Evolutionary conservation across 2,329 filamentous ascomycete species (phyloP).

Genomic region (Sclerotinia glacialis): DNA sequence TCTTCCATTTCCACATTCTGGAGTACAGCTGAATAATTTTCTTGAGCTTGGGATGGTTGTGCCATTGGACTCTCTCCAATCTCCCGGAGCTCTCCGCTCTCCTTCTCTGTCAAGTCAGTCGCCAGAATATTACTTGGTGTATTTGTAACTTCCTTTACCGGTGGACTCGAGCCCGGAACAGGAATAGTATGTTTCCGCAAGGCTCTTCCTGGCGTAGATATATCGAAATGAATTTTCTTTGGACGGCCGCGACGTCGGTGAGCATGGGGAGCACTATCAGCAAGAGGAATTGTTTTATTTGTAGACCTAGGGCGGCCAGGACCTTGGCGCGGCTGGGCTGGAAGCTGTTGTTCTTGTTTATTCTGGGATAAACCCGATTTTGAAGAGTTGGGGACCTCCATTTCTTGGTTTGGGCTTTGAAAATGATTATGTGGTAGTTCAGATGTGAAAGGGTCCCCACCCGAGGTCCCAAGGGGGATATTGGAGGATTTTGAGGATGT

Average conservation of each 20-base stretch:
- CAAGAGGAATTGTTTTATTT: not conserved
- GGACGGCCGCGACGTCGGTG: conserved; percentile 1
- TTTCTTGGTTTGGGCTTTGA: not conserved
- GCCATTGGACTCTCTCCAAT: not conserved
- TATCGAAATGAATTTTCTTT: not conserved
- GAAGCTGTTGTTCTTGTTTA: not conserved
- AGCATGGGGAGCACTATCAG: not conserved
- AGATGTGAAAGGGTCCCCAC: not conserved
- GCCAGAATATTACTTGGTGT: not conserved
- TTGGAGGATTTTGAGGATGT: not conserved
- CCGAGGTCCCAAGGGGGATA: not conserved
- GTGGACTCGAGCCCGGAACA: not conserved
- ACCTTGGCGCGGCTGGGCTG: not conserved
- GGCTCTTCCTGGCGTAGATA: not conserved
- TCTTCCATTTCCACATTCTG: not conserved
- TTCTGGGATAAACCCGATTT: not conserved
- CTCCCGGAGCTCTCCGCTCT: not conserved
- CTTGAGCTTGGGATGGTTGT: not conserved
- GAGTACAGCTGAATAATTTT: not conserved
- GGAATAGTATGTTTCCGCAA: not conserved
- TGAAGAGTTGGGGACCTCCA: conserved; percentile 7
- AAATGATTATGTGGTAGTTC: not conserved
- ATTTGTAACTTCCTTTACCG: not conserved
- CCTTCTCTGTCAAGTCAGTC: not conserved
- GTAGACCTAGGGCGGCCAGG: not conserved